phyloP scores from a whole-genome alignment of 106 monocot species.

The Agapanthus africanus region DNA sequence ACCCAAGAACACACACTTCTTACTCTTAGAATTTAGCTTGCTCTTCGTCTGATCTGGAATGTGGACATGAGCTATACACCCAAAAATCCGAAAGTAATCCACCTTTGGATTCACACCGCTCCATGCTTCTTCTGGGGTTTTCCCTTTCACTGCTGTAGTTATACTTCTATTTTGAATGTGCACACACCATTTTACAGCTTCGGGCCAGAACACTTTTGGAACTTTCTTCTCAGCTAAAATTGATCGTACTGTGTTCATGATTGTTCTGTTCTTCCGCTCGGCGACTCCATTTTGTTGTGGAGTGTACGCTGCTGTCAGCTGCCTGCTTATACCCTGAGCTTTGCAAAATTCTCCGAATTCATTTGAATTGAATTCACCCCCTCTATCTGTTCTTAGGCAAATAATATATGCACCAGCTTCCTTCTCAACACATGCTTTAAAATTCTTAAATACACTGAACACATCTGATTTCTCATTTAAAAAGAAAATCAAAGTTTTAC shows the following conservation, averaged over 20 bases:
- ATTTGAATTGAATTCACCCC: slow-evolving; percentile 4
- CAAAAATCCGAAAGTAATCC: slow-evolving; percentile 7
- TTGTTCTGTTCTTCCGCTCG: slow-evolving; percentile 5
- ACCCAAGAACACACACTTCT: slow-evolving; percentile 2
- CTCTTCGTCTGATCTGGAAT: neutral
- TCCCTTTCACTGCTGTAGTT: neutral
- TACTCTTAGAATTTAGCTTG: slow-evolving; percentile 1
- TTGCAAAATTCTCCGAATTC: slow-evolving; percentile 7
- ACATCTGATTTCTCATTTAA: neutral
- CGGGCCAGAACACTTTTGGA: slow-evolving; percentile 4
- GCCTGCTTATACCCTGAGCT: slow-evolving; percentile 2
- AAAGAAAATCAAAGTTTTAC: neutral
- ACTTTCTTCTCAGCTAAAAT: neutral
- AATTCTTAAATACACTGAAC: neutral
- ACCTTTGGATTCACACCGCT: neutral
- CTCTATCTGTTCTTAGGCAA: slow-evolving; percentile 4
- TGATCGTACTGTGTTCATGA: slow-evolving; percentile 3
- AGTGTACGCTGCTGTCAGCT: slow-evolving; percentile 5
- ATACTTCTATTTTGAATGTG: neutral
- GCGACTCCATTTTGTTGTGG: slow-evolving; percentile 4
- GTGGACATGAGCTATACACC: slow-evolving; percentile 7
- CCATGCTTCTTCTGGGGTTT: slow-evolving; percentile 9
- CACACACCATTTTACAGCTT: slow-evolving; percentile 9
- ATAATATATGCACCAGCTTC: neutral
- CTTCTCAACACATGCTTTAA: slow-evolving; percentile 1